Evolutionary conservation across 1,139 yeast species (phyloP).

Genomic region (Fermentozyma sake): DNA sequence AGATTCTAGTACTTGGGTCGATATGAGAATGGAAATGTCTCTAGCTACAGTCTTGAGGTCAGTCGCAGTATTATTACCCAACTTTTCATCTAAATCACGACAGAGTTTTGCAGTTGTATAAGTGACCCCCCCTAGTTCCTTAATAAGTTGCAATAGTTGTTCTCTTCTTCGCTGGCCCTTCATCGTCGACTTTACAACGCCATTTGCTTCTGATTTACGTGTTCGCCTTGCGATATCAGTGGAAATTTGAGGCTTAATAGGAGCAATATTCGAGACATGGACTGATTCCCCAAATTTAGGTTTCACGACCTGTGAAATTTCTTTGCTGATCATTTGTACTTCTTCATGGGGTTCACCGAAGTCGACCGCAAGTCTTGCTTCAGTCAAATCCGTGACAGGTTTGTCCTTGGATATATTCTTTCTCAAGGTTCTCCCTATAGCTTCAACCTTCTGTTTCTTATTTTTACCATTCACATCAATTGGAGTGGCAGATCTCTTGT

Average conservation of each 20-base stretch:
- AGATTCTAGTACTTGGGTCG: slow-evolving; percentile 21
- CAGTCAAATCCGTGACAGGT: too few species aligned
- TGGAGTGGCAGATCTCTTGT: too few species aligned
- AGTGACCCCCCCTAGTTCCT: slow-evolving; percentile 40
- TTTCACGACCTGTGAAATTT: slow-evolving; percentile 1
- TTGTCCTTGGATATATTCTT: too few species aligned
- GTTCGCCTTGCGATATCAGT: too few species aligned
- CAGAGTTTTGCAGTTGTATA: slow-evolving; percentile 31
- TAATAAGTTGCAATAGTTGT: slow-evolving; percentile 30
- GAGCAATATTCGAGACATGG: slow-evolving; percentile 4
- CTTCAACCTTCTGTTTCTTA: slow-evolving; percentile 4
- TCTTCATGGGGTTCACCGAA: too few species aligned
- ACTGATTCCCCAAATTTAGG: slow-evolving; percentile 3
- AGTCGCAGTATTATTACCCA: slow-evolving; percentile 34
- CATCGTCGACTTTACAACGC: slow-evolving; percentile 8
- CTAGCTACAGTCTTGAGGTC: slow-evolving; percentile 47
- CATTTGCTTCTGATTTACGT: too few species aligned
- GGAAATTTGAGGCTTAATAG: slow-evolving; percentile 11
- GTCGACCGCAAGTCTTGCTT: too few species aligned
- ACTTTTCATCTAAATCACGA: slow-evolving; percentile 29
- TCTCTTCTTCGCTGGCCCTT: slow-evolving; percentile 26
- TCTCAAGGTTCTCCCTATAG: too few species aligned
- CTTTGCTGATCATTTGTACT: slow-evolving; percentile 1
- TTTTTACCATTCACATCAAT: too few species aligned
- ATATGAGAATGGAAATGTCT: slow-evolving; percentile 29